These are phyloP conservation scores for Polyplosphaeria fusca DNA, from an alignment of 495 filamentous ascomycete species.

Conservation along the genomic window DNA sequence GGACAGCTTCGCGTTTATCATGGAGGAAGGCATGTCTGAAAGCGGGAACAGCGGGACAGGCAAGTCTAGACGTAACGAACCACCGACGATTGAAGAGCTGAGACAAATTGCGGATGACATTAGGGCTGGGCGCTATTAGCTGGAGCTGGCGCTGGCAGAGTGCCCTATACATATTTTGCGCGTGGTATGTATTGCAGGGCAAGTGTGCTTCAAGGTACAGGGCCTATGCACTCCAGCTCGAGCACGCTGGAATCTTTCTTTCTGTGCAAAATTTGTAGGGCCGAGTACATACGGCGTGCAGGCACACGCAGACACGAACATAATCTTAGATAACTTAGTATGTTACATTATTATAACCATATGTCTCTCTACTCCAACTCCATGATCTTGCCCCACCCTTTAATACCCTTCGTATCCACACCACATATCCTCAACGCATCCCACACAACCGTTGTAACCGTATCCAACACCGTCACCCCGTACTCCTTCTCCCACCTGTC, in stretches of 20 bases:
- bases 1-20: conserved; percentile 26
- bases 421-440: conserved; percentile 33
- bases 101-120: conserved; percentile 21
- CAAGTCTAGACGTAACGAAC: not conserved
- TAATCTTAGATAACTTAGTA: not conserved
- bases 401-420: conserved; percentile 18
- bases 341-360: not conserved
- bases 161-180: no score
- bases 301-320: no score
- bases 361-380: conserved; percentile 3
- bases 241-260: no score
- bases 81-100: conserved; percentile 20
- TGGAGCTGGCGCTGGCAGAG: not conserved
- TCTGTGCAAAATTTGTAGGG: no score
- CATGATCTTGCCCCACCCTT: conserved; percentile 34
- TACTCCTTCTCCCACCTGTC: conserved; percentile 34
- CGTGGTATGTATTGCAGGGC: no score
- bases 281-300: no score
- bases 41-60: conserved; percentile 1
- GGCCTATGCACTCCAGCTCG: no score
- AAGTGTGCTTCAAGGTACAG: no score
- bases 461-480: conserved; percentile 33
- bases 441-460: conserved; percentile 37
- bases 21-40: conserved; percentile 19
- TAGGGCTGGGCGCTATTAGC: conserved; percentile 2